phyloP scores from a whole-genome alignment of 129 eudicot genomes.

The Saussurea involucrata region DNA sequence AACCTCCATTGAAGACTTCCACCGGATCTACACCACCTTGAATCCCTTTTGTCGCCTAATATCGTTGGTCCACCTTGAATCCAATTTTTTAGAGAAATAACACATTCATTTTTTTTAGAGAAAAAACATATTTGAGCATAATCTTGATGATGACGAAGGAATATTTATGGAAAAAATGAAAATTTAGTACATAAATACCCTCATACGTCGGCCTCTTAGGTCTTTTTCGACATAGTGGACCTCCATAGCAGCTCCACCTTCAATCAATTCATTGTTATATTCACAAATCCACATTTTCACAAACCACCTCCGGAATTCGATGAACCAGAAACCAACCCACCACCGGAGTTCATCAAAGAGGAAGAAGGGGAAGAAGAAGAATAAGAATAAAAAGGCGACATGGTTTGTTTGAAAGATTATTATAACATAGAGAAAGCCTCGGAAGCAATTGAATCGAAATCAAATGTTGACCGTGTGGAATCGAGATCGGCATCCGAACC shows the following conservation, averaged over 20 bases:
- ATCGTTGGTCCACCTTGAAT: too few species aligned
- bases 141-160: background rate
- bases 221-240: conserved; percentile 57
- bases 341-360: conserved; percentile 27
- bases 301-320: background rate
- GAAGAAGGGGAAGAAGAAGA: too few species aligned
- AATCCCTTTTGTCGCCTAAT: too few species aligned
- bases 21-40: too few species aligned
- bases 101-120: too few species aligned
- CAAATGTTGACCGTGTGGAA: too few species aligned
- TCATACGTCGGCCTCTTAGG: conserved; percentile 54
- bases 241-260: conserved; percentile 19
- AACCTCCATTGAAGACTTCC: too few species aligned
- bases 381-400: background rate
- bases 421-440: too few species aligned
- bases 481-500: too few species aligned
- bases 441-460: too few species aligned
- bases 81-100: too few species aligned
- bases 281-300: background rate
- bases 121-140: background rate
- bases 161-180: background rate
- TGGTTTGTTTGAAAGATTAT: background rate
- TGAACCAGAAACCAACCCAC: background rate
- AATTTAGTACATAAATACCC: conserved; percentile 40
- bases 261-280: background rate